Evolutionary conservation across 2,329 filamentous ascomycete genomes (phyloP), one percentile per base, ranked within the genome.

Genomic region (Pestalotiopsis sp.): DNA sequence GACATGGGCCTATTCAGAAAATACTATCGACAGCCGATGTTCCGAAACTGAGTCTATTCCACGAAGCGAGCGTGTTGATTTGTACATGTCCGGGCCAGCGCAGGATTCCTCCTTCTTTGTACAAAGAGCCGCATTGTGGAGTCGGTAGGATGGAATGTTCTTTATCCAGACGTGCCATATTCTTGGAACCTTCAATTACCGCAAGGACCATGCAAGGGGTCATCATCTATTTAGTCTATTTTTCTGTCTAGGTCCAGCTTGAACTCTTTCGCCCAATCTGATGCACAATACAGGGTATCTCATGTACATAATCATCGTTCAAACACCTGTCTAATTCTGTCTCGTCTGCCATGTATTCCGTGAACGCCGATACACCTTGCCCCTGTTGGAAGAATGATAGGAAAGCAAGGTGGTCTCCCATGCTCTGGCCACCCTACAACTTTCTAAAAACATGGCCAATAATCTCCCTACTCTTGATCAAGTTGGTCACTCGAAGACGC

Each of bases 391-490:
- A 36, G 1, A 36, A 36, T 36, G 7, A 7, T 31, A 31, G 31
- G 31, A 31, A 31, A 27, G 3, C 27, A 27, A 31, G 31, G 31
- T 6, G 31, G 31, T 9, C 9, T 31, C 31, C 31, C 6, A 9
- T 36, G 31, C 31, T 36, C 31, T 9, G 1, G 2, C 31, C 31
- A 9, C 2, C 31, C 77, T 70, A 88, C 66, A 96, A 78, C 71
- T 90, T 88, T 73, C 85, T 83, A 82, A 99, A 99, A 5, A 98
- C 93, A 77, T 89, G 88, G 71, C 90, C 91, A 74, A 99, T 96
- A 70, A 99, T 97, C 80, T 96, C 94, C 71, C 95, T 89, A 71
- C 94, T 96, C 82, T 97, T 98, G 70, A 94, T 89, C 74, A 99
- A 78, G 80, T 99, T 99, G 74, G 93, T 83, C 68, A 99, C 84